Percentiles rank a stretch among this genome's conserved stretches.
phyloP scores from a whole-genome alignment of 257 asterid genomes.

The Craterostigma plantagineum region DNA sequence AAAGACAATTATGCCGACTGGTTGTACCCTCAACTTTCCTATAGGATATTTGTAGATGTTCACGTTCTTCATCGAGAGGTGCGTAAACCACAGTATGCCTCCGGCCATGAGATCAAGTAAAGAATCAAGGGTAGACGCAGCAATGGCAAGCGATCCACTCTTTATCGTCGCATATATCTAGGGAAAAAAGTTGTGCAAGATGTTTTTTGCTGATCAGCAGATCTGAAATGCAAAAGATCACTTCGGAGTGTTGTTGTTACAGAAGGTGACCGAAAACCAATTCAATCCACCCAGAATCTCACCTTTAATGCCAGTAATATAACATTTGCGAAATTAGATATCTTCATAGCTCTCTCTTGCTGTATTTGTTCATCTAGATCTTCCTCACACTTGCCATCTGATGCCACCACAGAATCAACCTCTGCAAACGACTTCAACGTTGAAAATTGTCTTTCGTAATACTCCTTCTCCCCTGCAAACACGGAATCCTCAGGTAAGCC shows the following conservation, averaged over 20 bases:
- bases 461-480: constrained; percentile 74
- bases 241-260: too few species aligned
- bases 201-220: background rate
- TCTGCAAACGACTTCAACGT: constrained; percentile 69
- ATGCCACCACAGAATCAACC: constrained; percentile 31
- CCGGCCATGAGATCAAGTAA: constrained; percentile 98
- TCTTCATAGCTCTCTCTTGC: constrained; percentile 78
- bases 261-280: too few species aligned
- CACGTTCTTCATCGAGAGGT: constrained; percentile 62
- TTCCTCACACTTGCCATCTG: constrained; percentile 36
- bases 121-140: constrained; percentile 92
- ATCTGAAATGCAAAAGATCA: background rate
- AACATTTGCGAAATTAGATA: constrained; percentile 67
- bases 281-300: background rate
- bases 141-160: constrained; percentile 81
- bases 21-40: constrained; percentile 91
- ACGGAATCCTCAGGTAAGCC: constrained; percentile 37
- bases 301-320: constrained; percentile 67
- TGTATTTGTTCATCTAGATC: constrained; percentile 44
- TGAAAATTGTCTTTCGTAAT: constrained; percentile 63
- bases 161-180: constrained; percentile 59
- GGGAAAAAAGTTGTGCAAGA: background rate
- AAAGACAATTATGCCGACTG: constrained; percentile 80
- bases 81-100: constrained; percentile 82
- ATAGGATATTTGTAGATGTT: constrained; percentile 83